phyloP scores from a whole-genome alignment of 2,329 filamentous ascomycete species.

The Podosphaera aphanis region DNA sequence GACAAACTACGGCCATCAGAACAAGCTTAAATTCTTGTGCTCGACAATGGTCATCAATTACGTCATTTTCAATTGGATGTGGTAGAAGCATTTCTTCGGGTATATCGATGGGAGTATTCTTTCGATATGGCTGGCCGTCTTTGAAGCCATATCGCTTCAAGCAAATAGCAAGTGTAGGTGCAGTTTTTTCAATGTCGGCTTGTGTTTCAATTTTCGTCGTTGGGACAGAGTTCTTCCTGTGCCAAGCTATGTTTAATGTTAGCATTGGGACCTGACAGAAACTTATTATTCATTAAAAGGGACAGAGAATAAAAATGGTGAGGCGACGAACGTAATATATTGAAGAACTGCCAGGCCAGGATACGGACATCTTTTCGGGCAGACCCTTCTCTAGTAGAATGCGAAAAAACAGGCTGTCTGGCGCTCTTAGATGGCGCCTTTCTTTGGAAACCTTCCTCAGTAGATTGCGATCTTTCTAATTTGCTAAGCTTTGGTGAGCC shows the following conservation, averaged over 20 bases:
- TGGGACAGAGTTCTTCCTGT: conserved; percentile 28
- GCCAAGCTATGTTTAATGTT: conserved; percentile 44
- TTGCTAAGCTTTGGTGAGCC: neutral
- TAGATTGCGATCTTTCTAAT: conserved; percentile 1
- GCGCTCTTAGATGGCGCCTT: conserved; percentile 15
- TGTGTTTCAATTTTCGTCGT: neutral
- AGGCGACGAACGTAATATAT: conserved; percentile 50
- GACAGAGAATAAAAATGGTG: conserved; percentile 5
- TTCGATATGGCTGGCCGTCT: conserved; percentile 42
- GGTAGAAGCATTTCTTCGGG: conserved; percentile 64
- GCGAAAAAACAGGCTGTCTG: conserved; percentile 17
- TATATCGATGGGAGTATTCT: conserved; percentile 75
- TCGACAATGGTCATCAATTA: conserved; percentile 34
- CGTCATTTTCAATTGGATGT: conserved; percentile 68
- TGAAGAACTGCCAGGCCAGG: conserved; percentile 95
- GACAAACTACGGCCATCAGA: conserved; percentile 77
- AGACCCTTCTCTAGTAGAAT: conserved; percentile 14
- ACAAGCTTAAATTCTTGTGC: conserved; percentile 84
- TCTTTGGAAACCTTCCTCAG: conserved; percentile 1
- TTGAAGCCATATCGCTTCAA: conserved; percentile 72
- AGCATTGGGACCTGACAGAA: conserved; percentile 13
- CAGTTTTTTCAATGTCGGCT: conserved; percentile 23
- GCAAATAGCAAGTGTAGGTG: conserved; percentile 78
- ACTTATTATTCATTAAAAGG: neutral
- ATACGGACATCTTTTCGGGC: conserved; percentile 67